Percentiles rank a stretch among this genome's conserved stretches.
These are phyloP conservation scores for Lactarius sp. DNA, from an alignment of 768 basidiomycete genomes.

Conservation along the genomic window DNA sequence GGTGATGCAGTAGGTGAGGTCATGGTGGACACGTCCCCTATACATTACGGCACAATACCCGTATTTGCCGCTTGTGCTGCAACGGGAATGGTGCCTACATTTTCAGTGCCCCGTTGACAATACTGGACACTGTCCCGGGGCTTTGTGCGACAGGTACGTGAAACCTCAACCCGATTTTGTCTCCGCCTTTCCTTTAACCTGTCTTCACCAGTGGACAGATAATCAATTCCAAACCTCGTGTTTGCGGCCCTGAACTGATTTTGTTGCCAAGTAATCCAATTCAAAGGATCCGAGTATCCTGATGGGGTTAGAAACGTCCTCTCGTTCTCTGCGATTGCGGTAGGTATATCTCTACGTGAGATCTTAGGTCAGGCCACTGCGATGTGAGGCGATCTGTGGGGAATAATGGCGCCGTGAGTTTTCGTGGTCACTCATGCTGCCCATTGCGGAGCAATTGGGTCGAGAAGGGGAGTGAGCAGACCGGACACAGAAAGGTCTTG, in stretches of 20 bases:
- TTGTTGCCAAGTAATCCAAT: slow-evolving; percentile 8
- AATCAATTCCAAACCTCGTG: background rate
- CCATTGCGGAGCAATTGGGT: background rate
- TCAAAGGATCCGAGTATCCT: background rate
- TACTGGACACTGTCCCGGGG: background rate
- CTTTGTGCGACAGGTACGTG: background rate
- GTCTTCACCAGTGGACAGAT: background rate
- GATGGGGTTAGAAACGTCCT: slow-evolving; percentile 2
- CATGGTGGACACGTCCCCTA: background rate
- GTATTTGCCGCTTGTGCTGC: background rate
- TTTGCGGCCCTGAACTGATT: background rate
- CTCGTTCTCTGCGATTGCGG: background rate
- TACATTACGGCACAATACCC: slow-evolving; percentile 15
- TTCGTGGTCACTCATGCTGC: background rate
- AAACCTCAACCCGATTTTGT: background rate
- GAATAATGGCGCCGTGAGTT: background rate
- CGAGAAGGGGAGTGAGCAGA: background rate
- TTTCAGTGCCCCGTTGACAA: background rate
- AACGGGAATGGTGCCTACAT: slow-evolving; percentile 4
- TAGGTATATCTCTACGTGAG: background rate
- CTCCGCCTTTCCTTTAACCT: background rate
- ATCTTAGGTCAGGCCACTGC: background rate
- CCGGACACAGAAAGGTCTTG: background rate
- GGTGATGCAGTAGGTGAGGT: slow-evolving; percentile 16
- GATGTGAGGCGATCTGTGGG: background rate